Base-by-base conservation (phyloP, 2,329 filamentous ascomycete species). In the Pestalotiopsis sp. region DNA sequence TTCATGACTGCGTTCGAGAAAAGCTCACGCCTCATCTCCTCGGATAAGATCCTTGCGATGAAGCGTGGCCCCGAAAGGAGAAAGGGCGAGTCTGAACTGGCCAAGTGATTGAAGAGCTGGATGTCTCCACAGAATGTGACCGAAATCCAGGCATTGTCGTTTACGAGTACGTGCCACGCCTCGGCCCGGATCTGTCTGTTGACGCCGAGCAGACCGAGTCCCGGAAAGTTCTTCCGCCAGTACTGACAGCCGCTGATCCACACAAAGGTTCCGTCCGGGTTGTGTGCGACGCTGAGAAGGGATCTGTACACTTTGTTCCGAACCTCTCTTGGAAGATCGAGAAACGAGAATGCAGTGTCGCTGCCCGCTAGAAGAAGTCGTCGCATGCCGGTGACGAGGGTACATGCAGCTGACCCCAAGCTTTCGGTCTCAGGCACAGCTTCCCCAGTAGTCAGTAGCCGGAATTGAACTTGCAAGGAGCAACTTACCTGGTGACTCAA, bases 181-280 rank as follows among this genome's bases (percentile, higher is more conserved):
- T 62, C 59, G 14, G 59, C 12, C 11, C 59, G 59, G 23, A 62
- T 36, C 27, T 62, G 59, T 62, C 20, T 20, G 59, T 62, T 62
- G 27, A 62, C 59, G 31, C 59, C 13, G 23, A 62, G 27, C 20
- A 62, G 20, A 6, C 12, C 27, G 9, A 62, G 23, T 20, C 59
- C 59, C 14, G 17, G n/a, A 12, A 62, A 36, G 17, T 62, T 62
- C 59, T 62, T 62, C 59, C 27, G 9, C 59, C 59, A 36, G 31
- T 36, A 36, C 31, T 36, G 31, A 9, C 31, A 36, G 31, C 6
- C 7, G 31, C 31, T 36, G 31, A 36, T 36, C 31, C 31, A 36
- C 9, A 36, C 31, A 36, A 36, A 36, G 31, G 31, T 36, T 36
- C 31, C 31, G 31, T 11, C 31, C 31, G 6, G 31, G 31, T 36